Conservation (phyloP, 164 flowering plant genomes). For the Umbellularia californica region DNA sequence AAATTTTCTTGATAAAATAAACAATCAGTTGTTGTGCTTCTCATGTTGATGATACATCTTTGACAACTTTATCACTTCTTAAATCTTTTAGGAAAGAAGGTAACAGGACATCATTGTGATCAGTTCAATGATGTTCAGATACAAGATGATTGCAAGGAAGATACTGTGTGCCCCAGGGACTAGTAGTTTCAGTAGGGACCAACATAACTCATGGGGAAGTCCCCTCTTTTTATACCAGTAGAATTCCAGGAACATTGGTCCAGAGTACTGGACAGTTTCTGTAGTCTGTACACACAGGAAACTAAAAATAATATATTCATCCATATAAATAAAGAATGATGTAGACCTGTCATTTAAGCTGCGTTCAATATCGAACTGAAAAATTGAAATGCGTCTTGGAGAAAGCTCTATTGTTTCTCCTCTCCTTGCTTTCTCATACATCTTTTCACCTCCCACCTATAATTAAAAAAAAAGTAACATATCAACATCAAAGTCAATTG, state of each 20-base stretch:
- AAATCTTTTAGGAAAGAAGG: too few species aligned
- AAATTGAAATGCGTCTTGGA: constrained; percentile 80
- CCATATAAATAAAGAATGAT: background rate
- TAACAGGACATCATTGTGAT: too few species aligned
- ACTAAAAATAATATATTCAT: background rate
- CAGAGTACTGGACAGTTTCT: background rate
- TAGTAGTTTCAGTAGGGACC: too few species aligned
- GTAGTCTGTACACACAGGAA: background rate
- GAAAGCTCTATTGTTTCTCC: constrained; percentile 93
- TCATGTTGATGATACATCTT: too few species aligned
- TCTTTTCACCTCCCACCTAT: constrained; percentile 94
- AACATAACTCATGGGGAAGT: too few species aligned
- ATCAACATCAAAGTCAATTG: constrained; percentile 8
- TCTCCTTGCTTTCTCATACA: constrained; percentile 98
- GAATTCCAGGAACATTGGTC: background rate
- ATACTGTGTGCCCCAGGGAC: too few species aligned
- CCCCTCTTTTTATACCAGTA: background rate
- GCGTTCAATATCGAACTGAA: constrained; percentile 85
- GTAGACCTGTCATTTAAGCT: constrained; percentile 86
- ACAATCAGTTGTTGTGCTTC: too few species aligned
- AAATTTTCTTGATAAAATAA: too few species aligned
- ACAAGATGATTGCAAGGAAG: too few species aligned
- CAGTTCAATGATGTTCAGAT: too few species aligned
- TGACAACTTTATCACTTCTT: too few species aligned
- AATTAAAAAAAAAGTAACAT: constrained; percentile 6